Conservation (phyloP, 2,329 filamentous ascomycete genomes). For the Diaporthe destruens region DNA sequence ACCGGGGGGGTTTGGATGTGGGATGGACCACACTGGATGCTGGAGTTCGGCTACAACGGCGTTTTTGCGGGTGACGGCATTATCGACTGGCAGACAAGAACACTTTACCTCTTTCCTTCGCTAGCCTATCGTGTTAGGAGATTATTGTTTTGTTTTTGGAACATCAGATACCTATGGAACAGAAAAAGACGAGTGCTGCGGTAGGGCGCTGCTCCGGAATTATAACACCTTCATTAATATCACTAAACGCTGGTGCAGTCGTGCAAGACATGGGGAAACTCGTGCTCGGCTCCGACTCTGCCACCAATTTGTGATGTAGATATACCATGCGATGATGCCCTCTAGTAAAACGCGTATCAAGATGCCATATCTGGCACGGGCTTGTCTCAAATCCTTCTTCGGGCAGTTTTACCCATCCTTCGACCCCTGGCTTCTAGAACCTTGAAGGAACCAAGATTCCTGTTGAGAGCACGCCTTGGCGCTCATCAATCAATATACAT, state of each 20-base stretch:
- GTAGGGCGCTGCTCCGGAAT: conserved; percentile 28
- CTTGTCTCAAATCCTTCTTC: not conserved
- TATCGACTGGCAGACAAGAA: conserved; percentile 36
- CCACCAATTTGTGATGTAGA: not conserved
- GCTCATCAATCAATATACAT: too few relatives aligned
- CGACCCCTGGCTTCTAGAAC: not conserved
- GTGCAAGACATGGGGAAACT: not conserved
- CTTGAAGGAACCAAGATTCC: not conserved
- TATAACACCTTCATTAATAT: conserved; percentile 33
- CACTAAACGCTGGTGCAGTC: not conserved
- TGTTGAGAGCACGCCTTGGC: too few relatives aligned
- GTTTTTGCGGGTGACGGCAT: conserved; percentile 39
- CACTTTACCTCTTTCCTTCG: conserved; percentile 39
- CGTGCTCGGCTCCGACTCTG: not conserved
- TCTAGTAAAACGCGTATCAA: not conserved
- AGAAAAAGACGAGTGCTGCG: conserved; percentile 38
- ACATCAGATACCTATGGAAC: conserved; percentile 43
- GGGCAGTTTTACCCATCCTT: not conserved
- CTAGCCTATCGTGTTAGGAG: conserved; percentile 39
- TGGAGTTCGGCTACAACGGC: conserved; percentile 40
- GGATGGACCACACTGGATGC: conserved; percentile 32
- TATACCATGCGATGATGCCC: not conserved
- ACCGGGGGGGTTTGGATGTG: conserved; percentile 17
- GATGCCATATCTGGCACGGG: not conserved
- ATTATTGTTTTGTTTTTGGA: conserved; percentile 36